Evolutionary conservation across 495 filamentous ascomycete species (phyloP), one percentile per base, ranked within the genome.

Genomic region (Neurospora sp.): DNA sequence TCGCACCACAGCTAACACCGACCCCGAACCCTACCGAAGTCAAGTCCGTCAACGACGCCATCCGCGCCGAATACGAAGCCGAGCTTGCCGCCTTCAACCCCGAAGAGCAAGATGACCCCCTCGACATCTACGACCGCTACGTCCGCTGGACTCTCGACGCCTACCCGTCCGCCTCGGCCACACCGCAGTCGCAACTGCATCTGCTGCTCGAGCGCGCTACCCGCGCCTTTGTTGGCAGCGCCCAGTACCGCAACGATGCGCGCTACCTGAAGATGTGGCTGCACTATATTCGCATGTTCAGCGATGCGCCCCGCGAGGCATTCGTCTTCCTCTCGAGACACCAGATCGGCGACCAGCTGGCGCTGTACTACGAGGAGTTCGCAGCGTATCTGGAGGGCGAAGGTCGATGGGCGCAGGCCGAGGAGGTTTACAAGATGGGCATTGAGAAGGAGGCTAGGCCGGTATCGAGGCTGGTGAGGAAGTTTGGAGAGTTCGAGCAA

Each of bases 331-430:
- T 99, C 42, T 90, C 94, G 2, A 92, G 95, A 31, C 94, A 98
- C 73, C 86, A 87, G 72, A 91, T 98, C 73, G 96, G 94, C 68
- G 94, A 97, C 76, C 85, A 88, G 2, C 84, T 99, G 11, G 96
- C 96, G 0, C 82, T 98, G n/a, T 99, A 94, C 78, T 98, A 99
- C 80, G 96, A 99, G 77, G 96, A 98, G 76, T 98, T 96, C 82
- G 94, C 96, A 0, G 91, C 88, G 0, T 97, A 94, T 92, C 82
- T 99, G 22, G 96, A 99, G 82, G 86, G 89, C 69, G 91, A 90
- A 12, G 93, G 91, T 20, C 86, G 94, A 69, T 97, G 95, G 93
- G 87, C 86, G 9, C 96, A 98, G 79, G 96, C 96, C 9, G 93
- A 96, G 71, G 96, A 99, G 80, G 91, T 99, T 3, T 99, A 96